phyloP scores from a whole-genome alignment of 1,284 basidiomycete species.

The Flammula alnicola region DNA sequence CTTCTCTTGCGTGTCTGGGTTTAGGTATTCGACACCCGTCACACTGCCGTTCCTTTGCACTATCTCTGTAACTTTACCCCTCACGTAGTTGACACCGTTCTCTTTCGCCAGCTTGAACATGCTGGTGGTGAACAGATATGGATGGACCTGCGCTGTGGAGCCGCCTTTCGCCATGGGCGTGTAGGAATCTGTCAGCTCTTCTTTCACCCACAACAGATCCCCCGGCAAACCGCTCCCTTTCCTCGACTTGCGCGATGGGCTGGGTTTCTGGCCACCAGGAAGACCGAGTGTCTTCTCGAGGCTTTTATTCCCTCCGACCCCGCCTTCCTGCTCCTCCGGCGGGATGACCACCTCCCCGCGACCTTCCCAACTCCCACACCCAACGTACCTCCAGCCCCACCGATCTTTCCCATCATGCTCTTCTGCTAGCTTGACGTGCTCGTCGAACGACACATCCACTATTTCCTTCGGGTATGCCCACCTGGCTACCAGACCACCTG shows the following conservation, averaged over 20 bases:
- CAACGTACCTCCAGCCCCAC: conserved; percentile 84
- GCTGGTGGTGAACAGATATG: conserved; percentile 77
- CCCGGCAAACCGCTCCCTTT: conserved; percentile 53
- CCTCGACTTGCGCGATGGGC: conserved; percentile 26
- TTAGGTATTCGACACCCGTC: conserved; percentile 56
- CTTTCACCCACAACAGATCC: conserved; percentile 67
- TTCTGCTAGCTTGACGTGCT: conserved; percentile 81
- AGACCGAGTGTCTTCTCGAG: conserved; percentile 62
- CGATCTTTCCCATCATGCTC: conserved; percentile 72
- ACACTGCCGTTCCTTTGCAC: conserved; percentile 45
- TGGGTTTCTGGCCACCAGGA: conserved; percentile 30
- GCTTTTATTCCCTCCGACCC: conserved; percentile 45
- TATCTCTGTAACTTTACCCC: conserved; percentile 49
- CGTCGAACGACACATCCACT: conserved; percentile 75
- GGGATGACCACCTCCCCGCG: conserved; percentile 41
- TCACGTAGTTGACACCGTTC: conserved; percentile 50
- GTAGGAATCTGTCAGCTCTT: conserved; percentile 62
- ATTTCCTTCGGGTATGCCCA: conserved; percentile 82
- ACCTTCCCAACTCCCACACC: conserved; percentile 72
- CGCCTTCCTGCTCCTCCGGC: conserved; percentile 28
- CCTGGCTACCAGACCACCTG: conserved; percentile 88
- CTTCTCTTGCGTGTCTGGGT: conserved; percentile 36
- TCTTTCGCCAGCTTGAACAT: conserved; percentile 74
- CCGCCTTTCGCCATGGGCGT: conserved; percentile 61
- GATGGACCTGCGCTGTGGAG: conserved; percentile 82